A percentile compares a stretch with the other conserved stretches of the same genome.
These are phyloP conservation scores for Trichocomaceae sp. DNA, from an alignment of 2,329 filamentous ascomycete species.

Conservation along the genomic window DNA sequence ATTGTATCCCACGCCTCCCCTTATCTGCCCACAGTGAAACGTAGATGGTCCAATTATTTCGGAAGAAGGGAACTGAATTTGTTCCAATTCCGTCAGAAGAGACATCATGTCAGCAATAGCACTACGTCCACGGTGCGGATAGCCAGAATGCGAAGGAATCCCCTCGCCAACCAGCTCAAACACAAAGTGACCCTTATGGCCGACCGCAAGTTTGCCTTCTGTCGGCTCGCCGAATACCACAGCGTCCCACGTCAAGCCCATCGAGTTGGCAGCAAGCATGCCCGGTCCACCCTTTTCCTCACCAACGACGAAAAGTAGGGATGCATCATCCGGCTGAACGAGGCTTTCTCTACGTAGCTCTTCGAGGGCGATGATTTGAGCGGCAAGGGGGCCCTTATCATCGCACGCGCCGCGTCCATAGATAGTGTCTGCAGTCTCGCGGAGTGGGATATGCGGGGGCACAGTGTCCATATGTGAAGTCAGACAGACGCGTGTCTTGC, in stretches of 20 bases:
- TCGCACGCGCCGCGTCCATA: constrained; percentile 63
- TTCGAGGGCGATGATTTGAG: constrained; percentile 64
- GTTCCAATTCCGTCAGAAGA: constrained; percentile 27
- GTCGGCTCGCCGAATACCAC: constrained; percentile 52
- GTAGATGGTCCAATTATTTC: constrained; percentile 36
- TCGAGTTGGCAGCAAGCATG: constrained; percentile 47
- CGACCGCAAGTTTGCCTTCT: constrained; percentile 47
- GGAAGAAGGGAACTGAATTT: constrained; percentile 28
- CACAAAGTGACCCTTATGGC: constrained; percentile 46
- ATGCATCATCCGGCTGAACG: constrained; percentile 46
- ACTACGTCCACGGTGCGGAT: constrained; percentile 24
- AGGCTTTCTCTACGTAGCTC: constrained; percentile 43
- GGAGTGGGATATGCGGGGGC: constrained; percentile 66
- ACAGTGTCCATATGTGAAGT: constrained; percentile 47
- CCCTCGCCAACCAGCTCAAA: constrained; percentile 28
- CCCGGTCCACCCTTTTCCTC: constrained; percentile 52
- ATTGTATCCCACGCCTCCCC: constrained; percentile 37
- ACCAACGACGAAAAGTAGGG: constrained; percentile 57
- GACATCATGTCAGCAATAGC: constrained; percentile 29
- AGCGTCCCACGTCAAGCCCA: constrained; percentile 39
- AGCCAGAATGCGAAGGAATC: constrained; percentile 30
- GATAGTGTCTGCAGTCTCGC: constrained; percentile 44
- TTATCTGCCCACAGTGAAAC: constrained; percentile 36
- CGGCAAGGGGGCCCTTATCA: constrained; percentile 57
- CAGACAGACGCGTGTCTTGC: constrained; percentile 27